These are phyloP conservation scores for Forsythia suspensa DNA, from an alignment of 257 asterid genomes.

Conservation along the genomic window DNA sequence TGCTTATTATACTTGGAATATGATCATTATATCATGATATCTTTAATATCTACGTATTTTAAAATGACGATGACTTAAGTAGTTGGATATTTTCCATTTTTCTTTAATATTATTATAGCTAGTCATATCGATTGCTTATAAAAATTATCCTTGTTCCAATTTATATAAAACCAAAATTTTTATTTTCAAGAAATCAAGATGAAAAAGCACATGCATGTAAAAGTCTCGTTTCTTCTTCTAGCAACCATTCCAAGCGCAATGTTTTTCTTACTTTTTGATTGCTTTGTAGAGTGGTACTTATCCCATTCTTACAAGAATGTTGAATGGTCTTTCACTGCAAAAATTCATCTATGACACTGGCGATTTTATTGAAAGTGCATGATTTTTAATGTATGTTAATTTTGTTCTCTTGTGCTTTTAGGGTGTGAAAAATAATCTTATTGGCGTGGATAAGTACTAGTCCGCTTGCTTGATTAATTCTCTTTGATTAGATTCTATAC, in stretches of 20 bases:
- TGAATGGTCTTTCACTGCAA: no score
- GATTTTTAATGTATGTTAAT: no score
- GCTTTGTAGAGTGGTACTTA: no score
- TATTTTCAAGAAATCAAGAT: background rate
- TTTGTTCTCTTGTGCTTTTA: no score
- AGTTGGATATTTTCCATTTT: background rate
- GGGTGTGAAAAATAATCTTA: no score
- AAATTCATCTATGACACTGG: no score
- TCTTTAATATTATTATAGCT: background rate
- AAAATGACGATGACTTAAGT: background rate
- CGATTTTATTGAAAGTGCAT: no score
- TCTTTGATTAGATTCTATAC: no score
- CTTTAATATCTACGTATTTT: background rate
- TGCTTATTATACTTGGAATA: background rate
- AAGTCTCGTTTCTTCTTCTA: background rate
- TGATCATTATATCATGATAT: background rate
- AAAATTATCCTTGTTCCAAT: background rate
- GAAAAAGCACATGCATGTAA: background rate
- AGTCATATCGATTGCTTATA: background rate
- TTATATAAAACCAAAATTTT: background rate
- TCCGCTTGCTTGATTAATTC: no score
- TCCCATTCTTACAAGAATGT: no score
- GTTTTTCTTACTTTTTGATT: background rate
- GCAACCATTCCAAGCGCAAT: background rate
- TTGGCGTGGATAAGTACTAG: no score